Evolutionary conservation across 2,329 filamentous ascomycete species (phyloP), one percentile per base, ranked within the genome.

Genomic region (Penicillium griseofulvum): DNA sequence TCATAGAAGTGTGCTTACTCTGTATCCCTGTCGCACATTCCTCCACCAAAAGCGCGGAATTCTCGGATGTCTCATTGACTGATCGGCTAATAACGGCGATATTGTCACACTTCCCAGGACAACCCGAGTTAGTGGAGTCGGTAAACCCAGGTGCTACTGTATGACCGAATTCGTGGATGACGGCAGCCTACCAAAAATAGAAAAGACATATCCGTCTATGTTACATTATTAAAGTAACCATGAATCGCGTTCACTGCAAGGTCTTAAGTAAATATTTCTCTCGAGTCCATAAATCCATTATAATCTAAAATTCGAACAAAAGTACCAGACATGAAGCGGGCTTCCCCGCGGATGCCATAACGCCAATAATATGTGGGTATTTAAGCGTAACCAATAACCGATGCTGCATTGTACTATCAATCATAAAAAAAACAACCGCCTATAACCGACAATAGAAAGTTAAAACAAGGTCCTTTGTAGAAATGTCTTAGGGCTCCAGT

Each of bases 311-410:
- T 39, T 44, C 45, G 39, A 33, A 11, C 52, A 51, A 51, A 54
- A 41, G 33, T 51, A 54, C 52, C 47, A 39, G 16, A 12, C 34
- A 34, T 55, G 17, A 36, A 28, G 16, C 12, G 14, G 29, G 8
- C 34, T 52, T 52, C 48, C 53, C 53, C 53, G 42, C 36, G 34
- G 37, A 41, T 52, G 17, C 4, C 28, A 41, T 14, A 41, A 49
- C n/a, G 17, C 14, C 37, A 39, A 31, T 33, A 31, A 11, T 19
- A 17, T 22, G 36, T 33, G 31, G 26, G 6, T n/a, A 51, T 52
- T 55, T 41, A 45, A 52, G 48, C 41, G 52, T 55, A 52, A 24
- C 47, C 47, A 52, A 39, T 52, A 37, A 47, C 12, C 12, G 12
- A 17, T 17, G 6, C 31, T 38, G 26, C n/a, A 47, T 34, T 33